Evolutionary conservation across 1,139 yeast genomes (phyloP).

Genomic region (Ashbya aceris): DNA sequence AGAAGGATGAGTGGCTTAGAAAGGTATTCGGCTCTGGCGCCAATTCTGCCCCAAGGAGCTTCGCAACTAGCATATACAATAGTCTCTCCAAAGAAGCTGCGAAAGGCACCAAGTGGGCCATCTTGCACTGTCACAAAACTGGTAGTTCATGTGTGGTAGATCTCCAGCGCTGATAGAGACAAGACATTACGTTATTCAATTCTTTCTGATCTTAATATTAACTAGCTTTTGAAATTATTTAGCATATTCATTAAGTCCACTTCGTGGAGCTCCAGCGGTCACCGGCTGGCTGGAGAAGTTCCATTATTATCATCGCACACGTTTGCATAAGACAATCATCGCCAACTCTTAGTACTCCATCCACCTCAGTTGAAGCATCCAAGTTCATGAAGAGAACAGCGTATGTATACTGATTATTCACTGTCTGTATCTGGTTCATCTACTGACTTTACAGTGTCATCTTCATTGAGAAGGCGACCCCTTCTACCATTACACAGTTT

Average conservation of each 20-base stretch:
- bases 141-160: constrained; percentile 63
- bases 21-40: constrained; percentile 66
- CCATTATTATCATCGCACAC: too few species aligned
- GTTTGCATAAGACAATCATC: not conserved
- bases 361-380: not conserved
- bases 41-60: constrained; percentile 61
- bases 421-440: not conserved
- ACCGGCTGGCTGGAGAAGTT: too few species aligned
- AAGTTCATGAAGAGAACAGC: constrained; percentile 6
- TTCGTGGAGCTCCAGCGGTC: too few species aligned
- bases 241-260: too few species aligned
- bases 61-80: constrained; percentile 61
- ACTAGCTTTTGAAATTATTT: too few species aligned
- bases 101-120: constrained; percentile 64
- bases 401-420: constrained; percentile 6
- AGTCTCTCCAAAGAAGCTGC: constrained; percentile 63
- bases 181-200: too few species aligned
- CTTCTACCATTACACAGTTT: constrained; percentile 25
- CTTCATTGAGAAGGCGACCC: constrained; percentile 27
- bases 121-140: constrained; percentile 64
- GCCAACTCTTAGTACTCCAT: not conserved
- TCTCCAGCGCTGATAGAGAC: constrained; percentile 40
- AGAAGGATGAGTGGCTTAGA: constrained; percentile 82
- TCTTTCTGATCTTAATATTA: too few species aligned
- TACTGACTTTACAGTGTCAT: constrained; percentile 18